Evolutionary conservation across 169 alveolate species (phyloP).

Genomic region (Plasmodium relictum): DNA sequence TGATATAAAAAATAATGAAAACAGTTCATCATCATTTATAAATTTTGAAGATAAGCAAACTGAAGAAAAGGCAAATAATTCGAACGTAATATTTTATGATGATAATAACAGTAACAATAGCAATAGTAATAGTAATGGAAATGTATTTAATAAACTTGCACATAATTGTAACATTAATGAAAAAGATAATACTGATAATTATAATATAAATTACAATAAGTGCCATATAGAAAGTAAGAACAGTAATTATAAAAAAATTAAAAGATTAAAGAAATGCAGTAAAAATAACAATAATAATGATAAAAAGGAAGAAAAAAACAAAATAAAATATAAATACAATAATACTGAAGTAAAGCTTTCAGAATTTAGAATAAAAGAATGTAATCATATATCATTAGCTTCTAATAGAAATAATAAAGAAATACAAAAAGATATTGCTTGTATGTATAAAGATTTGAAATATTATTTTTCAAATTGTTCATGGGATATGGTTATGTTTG

Average conservation of each 20-base stretch:
- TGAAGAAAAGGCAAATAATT: no score
- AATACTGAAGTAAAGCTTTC: constrained; percentile 34
- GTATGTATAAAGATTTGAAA: constrained; percentile 68
- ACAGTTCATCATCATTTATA: no score
- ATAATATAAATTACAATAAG: background rate
- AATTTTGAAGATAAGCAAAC: no score
- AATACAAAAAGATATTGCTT: constrained; percentile 56
- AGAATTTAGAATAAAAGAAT: constrained; percentile 57
- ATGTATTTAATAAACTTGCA: background rate
- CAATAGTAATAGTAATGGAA: background rate
- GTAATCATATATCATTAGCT: constrained; percentile 71
- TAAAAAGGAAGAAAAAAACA: constrained; percentile 13
- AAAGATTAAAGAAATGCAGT: background rate
- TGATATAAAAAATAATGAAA: no score
- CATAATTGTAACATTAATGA: background rate
- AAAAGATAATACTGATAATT: background rate
- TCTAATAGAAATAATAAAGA: constrained; percentile 38
- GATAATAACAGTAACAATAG: background rate
- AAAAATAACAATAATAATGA: background rate
- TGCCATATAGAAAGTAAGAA: background rate
- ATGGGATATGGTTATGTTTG: constrained; percentile 75
- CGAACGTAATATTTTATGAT: no score
- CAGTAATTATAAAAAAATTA: background rate
- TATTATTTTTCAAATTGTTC: constrained; percentile 37
- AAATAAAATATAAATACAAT: constrained; percentile 32